phyloP scores from a whole-genome alignment of 2,329 filamentous ascomycete species.

The Fusarium sublunatum region DNA sequence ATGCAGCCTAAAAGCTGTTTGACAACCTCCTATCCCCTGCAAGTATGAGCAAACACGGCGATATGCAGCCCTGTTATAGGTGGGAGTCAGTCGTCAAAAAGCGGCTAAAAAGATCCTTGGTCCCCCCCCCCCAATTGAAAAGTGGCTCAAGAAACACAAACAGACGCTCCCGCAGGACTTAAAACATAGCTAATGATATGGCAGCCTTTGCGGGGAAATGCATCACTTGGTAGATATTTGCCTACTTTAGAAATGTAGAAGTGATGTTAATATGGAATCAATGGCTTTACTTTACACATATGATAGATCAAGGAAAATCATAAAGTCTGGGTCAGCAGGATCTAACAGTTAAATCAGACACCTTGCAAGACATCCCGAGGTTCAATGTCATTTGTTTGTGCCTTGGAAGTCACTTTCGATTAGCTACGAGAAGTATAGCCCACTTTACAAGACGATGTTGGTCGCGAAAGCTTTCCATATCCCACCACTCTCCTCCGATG shows the following conservation, averaged over 20 bases:
- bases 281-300: background rate
- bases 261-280: background rate
- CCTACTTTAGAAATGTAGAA: background rate
- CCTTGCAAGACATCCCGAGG: background rate
- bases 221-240: background rate
- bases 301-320: background rate
- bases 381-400: background rate
- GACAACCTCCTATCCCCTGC: background rate
- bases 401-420: background rate
- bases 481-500: background rate
- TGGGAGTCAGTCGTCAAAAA: accelerated
- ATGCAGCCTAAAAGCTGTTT: background rate
- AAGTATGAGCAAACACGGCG: background rate
- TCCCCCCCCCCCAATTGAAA: too few species aligned
- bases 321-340: too few species aligned
- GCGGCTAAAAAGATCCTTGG: background rate
- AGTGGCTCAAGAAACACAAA: background rate
- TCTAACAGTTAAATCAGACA: background rate
- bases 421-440: background rate
- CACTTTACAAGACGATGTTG: background rate
- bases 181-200: background rate
- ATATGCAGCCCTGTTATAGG: background rate
- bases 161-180: background rate
- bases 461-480: background rate
- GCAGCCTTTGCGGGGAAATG: background rate